Base-by-base conservation (phyloP, 2,329 filamentous ascomycete species). In the Botrytis elliptica region DNA sequence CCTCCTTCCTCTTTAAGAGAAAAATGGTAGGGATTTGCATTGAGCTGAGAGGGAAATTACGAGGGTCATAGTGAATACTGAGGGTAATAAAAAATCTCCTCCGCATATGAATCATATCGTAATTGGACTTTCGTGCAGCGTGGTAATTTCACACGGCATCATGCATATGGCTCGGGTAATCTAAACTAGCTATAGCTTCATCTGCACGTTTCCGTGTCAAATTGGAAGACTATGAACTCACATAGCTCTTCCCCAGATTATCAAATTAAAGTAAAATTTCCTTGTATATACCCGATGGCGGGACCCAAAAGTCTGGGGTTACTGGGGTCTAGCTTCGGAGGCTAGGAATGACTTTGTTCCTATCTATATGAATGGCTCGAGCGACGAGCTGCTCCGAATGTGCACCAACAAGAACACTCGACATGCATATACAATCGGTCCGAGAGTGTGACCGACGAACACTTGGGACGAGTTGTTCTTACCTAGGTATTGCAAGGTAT, bases 381-480 rank as follows among this genome's bases (percentile, higher is more conserved):
- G 36, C 36, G 60, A 72, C 22, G 29, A 66, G 25, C 36, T 55
- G 38, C 46, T 55, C 70, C 46, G 60, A 38, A 33, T n/a, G 18
- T 66, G 46, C 36, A 42, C 60, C 70, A 57, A 42, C 44, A 20
- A 49, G 40, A 36, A 36, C 40, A 55, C 36, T 55, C 33, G 59
- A 62, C n/a, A 33, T 69, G 64, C 22, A 73, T n/a, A 29, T n/a
- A 62, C 12, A 62, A 73, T 73, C 64, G 71, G 71, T 66, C 71
- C 71, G 71, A 73, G 49, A 57, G 18, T 69, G 18, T 62, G 71
- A 60, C 52, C 64, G 64, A 69, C 25, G 40, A 46, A 60, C 16
- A 36, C n/a, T 55, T 72, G 36, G 62, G 46, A 52, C 38, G n/a
- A 40, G 6, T 14, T 55, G 49, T 33, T 62, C 49, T 12, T 40